phyloP scores from a whole-genome alignment of 441 rosid genomes.

The Capsella rubella region DNA sequence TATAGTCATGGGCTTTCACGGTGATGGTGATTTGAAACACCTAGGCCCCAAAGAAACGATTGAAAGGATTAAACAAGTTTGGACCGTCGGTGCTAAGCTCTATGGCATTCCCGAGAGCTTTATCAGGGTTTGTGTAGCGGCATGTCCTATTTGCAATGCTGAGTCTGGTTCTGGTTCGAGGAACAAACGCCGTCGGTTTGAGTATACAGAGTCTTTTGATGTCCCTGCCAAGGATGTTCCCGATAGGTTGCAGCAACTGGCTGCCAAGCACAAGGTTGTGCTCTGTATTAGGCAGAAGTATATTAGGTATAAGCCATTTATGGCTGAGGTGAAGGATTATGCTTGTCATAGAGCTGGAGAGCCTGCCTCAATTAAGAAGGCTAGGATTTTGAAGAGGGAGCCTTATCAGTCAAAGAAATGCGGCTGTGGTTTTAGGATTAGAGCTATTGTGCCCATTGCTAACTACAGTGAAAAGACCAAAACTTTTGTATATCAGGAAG shows the following conservation, averaged over 20 bases:
- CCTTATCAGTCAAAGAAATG: slow-evolving; percentile 97
- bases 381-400: slow-evolving; percentile 94
- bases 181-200: slow-evolving; percentile 88
- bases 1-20: slow-evolving; percentile 89
- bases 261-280: slow-evolving; percentile 94
- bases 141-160: slow-evolving; percentile 81
- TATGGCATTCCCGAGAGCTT: slow-evolving; percentile 98
- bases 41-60: slow-evolving; percentile 87
- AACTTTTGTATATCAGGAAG: slow-evolving; percentile 93
- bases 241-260: slow-evolving; percentile 82
- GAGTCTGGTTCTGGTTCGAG: slow-evolving; percentile 77
- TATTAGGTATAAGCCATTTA: slow-evolving; percentile 94
- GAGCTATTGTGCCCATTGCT: slow-evolving; percentile 95
- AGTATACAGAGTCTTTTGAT: slow-evolving; percentile 94
- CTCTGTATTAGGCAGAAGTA: slow-evolving; percentile 98
- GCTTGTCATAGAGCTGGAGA: slow-evolving; percentile 99
- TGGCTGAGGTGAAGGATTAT: slow-evolving; percentile 99
- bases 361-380: slow-evolving; percentile 78
- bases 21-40: slow-evolving; percentile 91
- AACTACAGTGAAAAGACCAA: slow-evolving; percentile 96
- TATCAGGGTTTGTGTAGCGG: slow-evolving; percentile 95
- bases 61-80: slow-evolving; percentile 89
- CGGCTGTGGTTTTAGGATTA: slow-evolving; percentile 94
- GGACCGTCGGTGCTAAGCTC: slow-evolving; percentile 97
- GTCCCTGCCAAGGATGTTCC: slow-evolving; percentile 99